Conservation (phyloP, 352 stramenopile species). For the Globisporangium splendens region DNA sequence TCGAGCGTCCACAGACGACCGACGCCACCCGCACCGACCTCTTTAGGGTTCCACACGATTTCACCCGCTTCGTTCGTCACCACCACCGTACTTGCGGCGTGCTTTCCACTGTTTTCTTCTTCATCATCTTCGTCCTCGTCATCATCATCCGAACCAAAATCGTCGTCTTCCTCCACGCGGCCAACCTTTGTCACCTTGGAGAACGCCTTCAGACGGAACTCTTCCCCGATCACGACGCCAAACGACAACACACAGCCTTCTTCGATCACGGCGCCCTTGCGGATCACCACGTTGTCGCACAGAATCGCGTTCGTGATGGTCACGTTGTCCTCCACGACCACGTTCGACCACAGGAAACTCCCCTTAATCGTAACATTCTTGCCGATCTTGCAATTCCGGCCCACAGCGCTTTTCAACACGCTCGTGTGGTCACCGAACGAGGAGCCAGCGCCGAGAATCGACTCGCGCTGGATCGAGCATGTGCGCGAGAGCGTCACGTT, state of each 20-base stretch:
- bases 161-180: conserved; percentile 54
- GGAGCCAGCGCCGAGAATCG: conserved; percentile 64
- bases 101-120: conserved; percentile 6
- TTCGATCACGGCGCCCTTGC: conserved; percentile 57
- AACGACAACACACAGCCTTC: conserved; percentile 82
- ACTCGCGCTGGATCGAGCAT: conserved; percentile 57
- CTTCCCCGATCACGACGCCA: conserved; percentile 75
- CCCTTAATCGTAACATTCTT: conserved; percentile 64
- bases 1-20: conserved; percentile 82
- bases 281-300: conserved; percentile 80
- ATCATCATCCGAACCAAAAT: conserved; percentile 69
- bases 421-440: conserved; percentile 50
- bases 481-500: conserved; percentile 67
- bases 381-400: conserved; percentile 68
- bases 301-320: conserved; percentile 76
- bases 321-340: conserved; percentile 74
- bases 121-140: conserved; percentile 42
- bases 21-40: conserved; percentile 69
- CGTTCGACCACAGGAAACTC: conserved; percentile 84
- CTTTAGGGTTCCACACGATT: conserved; percentile 54
- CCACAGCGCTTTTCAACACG: conserved; percentile 63
- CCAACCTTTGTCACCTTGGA: conserved; percentile 77
- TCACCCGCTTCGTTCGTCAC: conserved; percentile 6
- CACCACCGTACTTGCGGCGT: background rate
- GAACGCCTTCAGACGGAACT: conserved; percentile 62